A percentile compares a stretch with the other conserved stretches of the same genome.
These are phyloP conservation scores for Alternaria angustiovoidea DNA, from an alignment of 2,329 filamentous ascomycete species.

Conservation along the genomic window DNA sequence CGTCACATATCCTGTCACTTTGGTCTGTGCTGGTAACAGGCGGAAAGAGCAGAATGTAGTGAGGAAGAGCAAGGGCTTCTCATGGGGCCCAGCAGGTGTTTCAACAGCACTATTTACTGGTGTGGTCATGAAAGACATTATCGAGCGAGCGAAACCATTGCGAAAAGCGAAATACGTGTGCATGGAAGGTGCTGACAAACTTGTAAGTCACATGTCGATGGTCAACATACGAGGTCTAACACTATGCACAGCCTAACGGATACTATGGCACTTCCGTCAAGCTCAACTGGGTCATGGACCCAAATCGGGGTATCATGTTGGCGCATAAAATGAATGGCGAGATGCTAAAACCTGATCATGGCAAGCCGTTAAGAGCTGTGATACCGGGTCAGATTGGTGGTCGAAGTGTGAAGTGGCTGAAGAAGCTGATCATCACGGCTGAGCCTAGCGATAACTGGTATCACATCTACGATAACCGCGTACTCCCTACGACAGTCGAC, in stretches of 20 bases:
- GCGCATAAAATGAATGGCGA: constrained; percentile 93
- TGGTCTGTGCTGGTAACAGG: constrained; percentile 91
- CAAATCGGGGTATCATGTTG: constrained; percentile 83
- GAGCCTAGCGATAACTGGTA: constrained; percentile 92
- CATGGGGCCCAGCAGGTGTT: constrained; percentile 87
- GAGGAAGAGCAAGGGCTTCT: constrained; percentile 91
- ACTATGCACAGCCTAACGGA: constrained; percentile 72
- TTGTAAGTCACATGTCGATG: constrained; percentile 55
- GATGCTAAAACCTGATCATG: constrained; percentile 80
- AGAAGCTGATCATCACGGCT: constrained; percentile 78
- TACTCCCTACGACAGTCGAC: constrained; percentile 84
- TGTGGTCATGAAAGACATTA: constrained; percentile 74
- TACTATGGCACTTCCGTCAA: constrained; percentile 89
- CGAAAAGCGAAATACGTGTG: constrained; percentile 81
- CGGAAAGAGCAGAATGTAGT: constrained; percentile 93
- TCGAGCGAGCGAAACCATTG: constrained; percentile 72
- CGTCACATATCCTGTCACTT: constrained; percentile 83
- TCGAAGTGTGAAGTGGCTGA: constrained; percentile 92
- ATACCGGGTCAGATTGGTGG: constrained; percentile 93
- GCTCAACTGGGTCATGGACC: constrained; percentile 86
- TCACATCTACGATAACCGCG: constrained; percentile 91
- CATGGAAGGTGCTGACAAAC: constrained; percentile 87
- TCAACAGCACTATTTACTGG: constrained; percentile 91
- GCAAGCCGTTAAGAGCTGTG: constrained; percentile 80
- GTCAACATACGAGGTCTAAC: constrained; percentile 15